Percentiles rank a stretch among this genome's conserved stretches.
phyloP scores from a whole-genome alignment of 805 yeast species.

The Metschnikowia similis region DNA sequence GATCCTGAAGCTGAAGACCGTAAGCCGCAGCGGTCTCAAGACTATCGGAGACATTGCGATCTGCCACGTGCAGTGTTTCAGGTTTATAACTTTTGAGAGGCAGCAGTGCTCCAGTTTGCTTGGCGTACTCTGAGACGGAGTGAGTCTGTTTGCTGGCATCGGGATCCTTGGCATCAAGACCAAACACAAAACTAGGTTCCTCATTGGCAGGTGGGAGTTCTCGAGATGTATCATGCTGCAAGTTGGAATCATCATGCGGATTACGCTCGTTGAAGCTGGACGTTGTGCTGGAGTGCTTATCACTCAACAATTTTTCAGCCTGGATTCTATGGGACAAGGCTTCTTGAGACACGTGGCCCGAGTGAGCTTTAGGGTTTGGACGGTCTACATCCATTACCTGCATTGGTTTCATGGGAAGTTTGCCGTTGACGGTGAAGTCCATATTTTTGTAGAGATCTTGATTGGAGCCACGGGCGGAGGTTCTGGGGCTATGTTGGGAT shows the following conservation, averaged over 20 bases:
- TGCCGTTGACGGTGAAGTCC: slow-evolving; percentile 42
- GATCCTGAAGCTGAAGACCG: slow-evolving; percentile 22
- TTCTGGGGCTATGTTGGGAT: not conserved
- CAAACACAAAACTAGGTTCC: slow-evolving; percentile 17
- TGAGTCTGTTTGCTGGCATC: slow-evolving; percentile 10
- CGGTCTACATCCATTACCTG: slow-evolving; percentile 31
- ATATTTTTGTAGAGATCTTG: slow-evolving; percentile 28
- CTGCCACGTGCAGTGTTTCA: not conserved
- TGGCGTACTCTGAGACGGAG: slow-evolving; percentile 23
- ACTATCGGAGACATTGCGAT: slow-evolving; percentile 21
- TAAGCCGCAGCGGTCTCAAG: slow-evolving; percentile 27
- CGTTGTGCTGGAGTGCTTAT: not conserved
- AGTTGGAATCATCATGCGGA: not conserved
- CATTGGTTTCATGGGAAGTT: slow-evolving; percentile 41
- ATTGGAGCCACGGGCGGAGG: not conserved
- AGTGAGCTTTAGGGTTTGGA: slow-evolving; percentile 2
- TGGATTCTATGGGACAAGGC: not conserved
- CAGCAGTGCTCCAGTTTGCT: slow-evolving; percentile 18
- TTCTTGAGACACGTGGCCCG: not conserved
- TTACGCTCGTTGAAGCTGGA: not conserved
- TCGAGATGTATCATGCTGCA: not conserved
- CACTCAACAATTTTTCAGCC: slow-evolving; percentile 3
- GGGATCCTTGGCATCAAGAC: not conserved
- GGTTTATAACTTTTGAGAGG: slow-evolving; percentile 21
- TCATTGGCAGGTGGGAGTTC: slow-evolving; percentile 5